A percentile compares a stretch with the other conserved stretches of the same genome.
These are phyloP conservation scores for Trypanosoma rangeli DNA, from an alignment of 208 protist species.

Conservation along the genomic window DNA sequence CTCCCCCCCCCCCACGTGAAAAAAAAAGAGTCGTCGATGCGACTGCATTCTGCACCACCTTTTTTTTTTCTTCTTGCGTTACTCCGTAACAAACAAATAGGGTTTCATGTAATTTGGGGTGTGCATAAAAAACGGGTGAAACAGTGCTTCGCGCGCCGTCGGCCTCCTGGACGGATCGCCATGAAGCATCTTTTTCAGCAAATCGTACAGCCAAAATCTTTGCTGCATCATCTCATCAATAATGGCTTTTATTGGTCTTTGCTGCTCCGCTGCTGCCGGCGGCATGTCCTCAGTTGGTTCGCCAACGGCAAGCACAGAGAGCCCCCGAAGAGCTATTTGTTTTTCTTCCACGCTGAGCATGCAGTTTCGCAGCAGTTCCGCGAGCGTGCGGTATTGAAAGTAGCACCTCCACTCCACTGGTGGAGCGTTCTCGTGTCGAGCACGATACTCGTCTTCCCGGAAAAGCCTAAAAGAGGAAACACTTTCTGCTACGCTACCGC, in stretches of 20 bases:
- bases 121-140: slow-evolving; percentile 70
- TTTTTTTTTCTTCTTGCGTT: not conserved
- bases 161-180: slow-evolving; percentile 47
- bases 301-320: slow-evolving; percentile 36
- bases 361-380: slow-evolving; percentile 69
- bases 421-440: slow-evolving; percentile 12
- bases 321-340: slow-evolving; percentile 49
- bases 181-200: slow-evolving; percentile 63
- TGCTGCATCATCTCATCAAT: slow-evolving; percentile 70
- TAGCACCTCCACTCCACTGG: slow-evolving; percentile 48
- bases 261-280: slow-evolving; percentile 6
- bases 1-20: too few species aligned
- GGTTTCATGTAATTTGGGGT: slow-evolving; percentile 46
- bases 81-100: slow-evolving; percentile 14
- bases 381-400: slow-evolving; percentile 67
- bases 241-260: slow-evolving; percentile 21
- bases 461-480: slow-evolving; percentile 11
- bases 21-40: not conserved
- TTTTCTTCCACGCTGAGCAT: slow-evolving; percentile 62
- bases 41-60: not conserved
- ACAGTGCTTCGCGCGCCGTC: slow-evolving; percentile 61
- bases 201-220: slow-evolving; percentile 72
- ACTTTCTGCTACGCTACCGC: not conserved
- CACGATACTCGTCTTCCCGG: slow-evolving; percentile 33
- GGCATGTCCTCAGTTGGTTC: not conserved